Percentiles rank a stretch among this genome's conserved stretches.
Evolutionary conservation across 805 yeast genomes (phyloP).

Genomic region (Candida michaelii): DNA sequence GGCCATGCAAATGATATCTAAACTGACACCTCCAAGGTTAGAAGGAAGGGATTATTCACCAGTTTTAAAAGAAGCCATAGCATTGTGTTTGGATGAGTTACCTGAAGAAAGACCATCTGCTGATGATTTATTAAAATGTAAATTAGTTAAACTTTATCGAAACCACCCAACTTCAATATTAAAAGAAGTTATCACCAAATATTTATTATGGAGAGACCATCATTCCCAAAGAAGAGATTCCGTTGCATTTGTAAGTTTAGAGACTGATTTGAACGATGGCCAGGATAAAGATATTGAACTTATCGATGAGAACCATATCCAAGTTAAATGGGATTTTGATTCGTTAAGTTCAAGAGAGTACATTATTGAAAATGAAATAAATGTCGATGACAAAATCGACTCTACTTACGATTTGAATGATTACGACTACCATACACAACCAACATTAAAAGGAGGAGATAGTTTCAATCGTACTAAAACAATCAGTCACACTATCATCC

Average conservation of each 20-base stretch:
- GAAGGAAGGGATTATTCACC: constrained; percentile 86
- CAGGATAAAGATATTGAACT: constrained; percentile 10
- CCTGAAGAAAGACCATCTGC: constrained; percentile 88
- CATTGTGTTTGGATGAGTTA: constrained; percentile 89
- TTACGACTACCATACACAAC: constrained; percentile 26
- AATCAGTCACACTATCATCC: constrained; percentile 9
- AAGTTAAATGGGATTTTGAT: constrained; percentile 87
- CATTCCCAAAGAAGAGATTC: constrained; percentile 29
- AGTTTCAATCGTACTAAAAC: not conserved
- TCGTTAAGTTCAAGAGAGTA: constrained; percentile 73
- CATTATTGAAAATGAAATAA: constrained; percentile 67
- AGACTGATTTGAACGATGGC: constrained; percentile 20
- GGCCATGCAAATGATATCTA: constrained; percentile 92
- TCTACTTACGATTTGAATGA: constrained; percentile 14
- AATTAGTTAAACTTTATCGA: constrained; percentile 65
- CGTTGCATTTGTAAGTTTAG: constrained; percentile 36
- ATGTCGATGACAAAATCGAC: constrained; percentile 33
- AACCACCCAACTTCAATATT: constrained; percentile 58
- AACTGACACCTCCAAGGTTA: constrained; percentile 89
- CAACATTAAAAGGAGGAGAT: constrained; percentile 21
- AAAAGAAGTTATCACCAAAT: constrained; percentile 73
- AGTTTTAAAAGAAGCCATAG: constrained; percentile 79
- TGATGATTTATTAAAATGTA: constrained; percentile 75
- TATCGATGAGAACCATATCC: constrained; percentile 22
- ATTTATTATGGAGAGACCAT: constrained; percentile 73